Evolutionary conservation across 2,329 filamentous ascomycete species (phyloP), one percentile per base, ranked within the genome.

Genomic region (Beauveria sp.): DNA sequence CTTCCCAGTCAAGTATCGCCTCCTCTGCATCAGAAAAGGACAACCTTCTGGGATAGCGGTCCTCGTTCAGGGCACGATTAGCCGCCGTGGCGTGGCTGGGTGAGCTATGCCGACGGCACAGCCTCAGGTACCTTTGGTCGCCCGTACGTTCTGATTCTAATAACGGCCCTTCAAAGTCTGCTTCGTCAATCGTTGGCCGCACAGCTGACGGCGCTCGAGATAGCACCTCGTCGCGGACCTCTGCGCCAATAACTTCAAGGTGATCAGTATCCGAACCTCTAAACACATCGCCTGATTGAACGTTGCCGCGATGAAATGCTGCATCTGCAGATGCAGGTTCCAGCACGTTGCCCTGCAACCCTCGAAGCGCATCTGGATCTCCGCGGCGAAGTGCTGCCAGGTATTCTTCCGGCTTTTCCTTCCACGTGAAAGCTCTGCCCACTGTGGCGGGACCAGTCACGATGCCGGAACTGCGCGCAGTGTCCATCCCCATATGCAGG

Each of bases 21-120:
- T 91, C 87, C 73, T 90, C 88, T 1, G 87, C 89, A 50, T 87
- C 81, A 62, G 87, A 86, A 71, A 93, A 93, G 4, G 89, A 92
- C 65, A 93, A 79, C 49, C 88, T 83, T 1, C 89, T 85, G 1
- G 88, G 84, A 83, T 87, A 90, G 62, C 83, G 83, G 30, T 79
- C 79, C 64, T 89, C 86, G 63, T 84, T 80, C 1, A 77, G 72
- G 7, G 63, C 65, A 1, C 62, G 73, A 58, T 66, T 71, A 34
- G 70, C 68, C 28, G 67, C 63, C 4, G 71, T 62, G 8, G 70
- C 71, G 0, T 71, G 68, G 2, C 71, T 70, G 5, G 78, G 75
- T 45, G 84, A 73, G 67, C 85, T 88, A 67, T 87, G 81, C 24
- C 89, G 85, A 20, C 89, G 83, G 28, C 82, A 81, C 10, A 91